These are phyloP conservation scores for Phytophthora litchii DNA, from an alignment of 352 stramenopile species.

Conservation along the genomic window DNA sequence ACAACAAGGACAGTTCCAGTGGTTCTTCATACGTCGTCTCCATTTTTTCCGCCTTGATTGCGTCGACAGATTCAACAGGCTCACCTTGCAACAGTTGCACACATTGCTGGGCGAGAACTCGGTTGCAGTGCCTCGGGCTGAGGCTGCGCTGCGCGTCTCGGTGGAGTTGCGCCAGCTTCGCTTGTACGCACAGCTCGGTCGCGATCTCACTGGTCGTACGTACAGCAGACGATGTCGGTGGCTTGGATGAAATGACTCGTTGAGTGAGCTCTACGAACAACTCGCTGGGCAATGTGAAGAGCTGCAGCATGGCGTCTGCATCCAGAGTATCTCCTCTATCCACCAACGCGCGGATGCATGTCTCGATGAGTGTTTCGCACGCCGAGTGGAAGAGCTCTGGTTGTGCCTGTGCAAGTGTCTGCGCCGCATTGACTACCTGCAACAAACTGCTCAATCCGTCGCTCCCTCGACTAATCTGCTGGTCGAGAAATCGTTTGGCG, in stretches of 20 bases:
- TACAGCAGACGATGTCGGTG: background rate
- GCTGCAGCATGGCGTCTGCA: slow-evolving; percentile 29
- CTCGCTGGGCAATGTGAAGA: slow-evolving; percentile 43
- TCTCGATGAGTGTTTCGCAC: slow-evolving; percentile 30
- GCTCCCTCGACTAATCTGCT: slow-evolving; percentile 17
- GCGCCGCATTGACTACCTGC: slow-evolving; percentile 22
- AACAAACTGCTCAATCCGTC: slow-evolving; percentile 20
- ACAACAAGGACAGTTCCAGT: slow-evolving; percentile 23
- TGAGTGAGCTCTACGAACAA: slow-evolving; percentile 50
- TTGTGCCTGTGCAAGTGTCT: slow-evolving; percentile 29
- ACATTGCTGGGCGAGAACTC: slow-evolving; percentile 33
- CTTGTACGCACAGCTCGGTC: slow-evolving; percentile 42
- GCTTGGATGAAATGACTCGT: slow-evolving; percentile 35
- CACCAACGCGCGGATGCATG: slow-evolving; percentile 35
- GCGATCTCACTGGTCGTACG: slow-evolving; percentile 22
- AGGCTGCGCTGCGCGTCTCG: slow-evolving; percentile 25
- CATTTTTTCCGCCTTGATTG: slow-evolving; percentile 11
- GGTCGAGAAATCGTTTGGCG: slow-evolving; percentile 38
- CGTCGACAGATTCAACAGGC: slow-evolving; percentile 19
- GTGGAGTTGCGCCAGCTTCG: slow-evolving; percentile 51
- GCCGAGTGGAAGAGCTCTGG: slow-evolving; percentile 28
- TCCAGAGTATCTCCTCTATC: slow-evolving; percentile 11
- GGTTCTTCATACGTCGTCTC: slow-evolving; percentile 15
- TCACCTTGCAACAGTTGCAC: slow-evolving; percentile 35
- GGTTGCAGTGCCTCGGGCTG: slow-evolving; percentile 15